Conservation (phyloP, 2,329 filamentous ascomycete genomes). For the Orbilia blumenaviensis region DNA sequence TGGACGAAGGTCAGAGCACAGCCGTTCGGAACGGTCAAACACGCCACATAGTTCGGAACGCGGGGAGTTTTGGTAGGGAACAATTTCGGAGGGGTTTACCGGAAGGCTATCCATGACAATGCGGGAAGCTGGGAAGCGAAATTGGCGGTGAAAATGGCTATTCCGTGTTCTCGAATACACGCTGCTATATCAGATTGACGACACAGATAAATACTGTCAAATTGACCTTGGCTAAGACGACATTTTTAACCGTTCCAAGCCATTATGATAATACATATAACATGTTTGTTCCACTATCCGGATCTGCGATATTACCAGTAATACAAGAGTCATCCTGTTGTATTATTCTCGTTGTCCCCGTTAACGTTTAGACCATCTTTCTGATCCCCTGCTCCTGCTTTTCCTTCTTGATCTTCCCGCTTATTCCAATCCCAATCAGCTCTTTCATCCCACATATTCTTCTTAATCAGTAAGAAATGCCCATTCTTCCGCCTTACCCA, state of each 20-base stretch:
- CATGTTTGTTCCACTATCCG: neutral
- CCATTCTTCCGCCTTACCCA: slow-evolving; percentile 3
- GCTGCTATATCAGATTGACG: neutral
- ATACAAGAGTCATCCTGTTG: neutral
- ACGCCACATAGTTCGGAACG: slow-evolving; percentile 61
- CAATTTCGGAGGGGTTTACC: neutral
- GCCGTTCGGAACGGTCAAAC: slow-evolving; percentile 84
- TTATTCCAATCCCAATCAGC: neutral
- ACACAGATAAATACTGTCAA: neutral
- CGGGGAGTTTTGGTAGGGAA: neutral
- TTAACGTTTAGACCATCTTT: neutral
- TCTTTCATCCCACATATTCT: neutral
- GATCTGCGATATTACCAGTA: neutral
- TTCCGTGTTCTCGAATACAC: neutral
- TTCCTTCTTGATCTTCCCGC: neutral
- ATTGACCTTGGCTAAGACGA: slow-evolving; percentile 34
- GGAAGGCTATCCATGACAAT: neutral
- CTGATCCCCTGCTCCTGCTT: neutral
- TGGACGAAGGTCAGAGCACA: slow-evolving; percentile 90
- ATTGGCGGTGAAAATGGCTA: neutral
- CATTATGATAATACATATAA: neutral
- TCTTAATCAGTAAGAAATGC: slow-evolving; percentile 7
- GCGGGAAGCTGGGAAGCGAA: neutral
- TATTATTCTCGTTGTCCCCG: neutral
- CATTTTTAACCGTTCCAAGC: slow-evolving; percentile 52